Base-by-base conservation (phyloP, 2,329 filamentous ascomycete genomes). In the Colletotrichum orchidophilum region DNA sequence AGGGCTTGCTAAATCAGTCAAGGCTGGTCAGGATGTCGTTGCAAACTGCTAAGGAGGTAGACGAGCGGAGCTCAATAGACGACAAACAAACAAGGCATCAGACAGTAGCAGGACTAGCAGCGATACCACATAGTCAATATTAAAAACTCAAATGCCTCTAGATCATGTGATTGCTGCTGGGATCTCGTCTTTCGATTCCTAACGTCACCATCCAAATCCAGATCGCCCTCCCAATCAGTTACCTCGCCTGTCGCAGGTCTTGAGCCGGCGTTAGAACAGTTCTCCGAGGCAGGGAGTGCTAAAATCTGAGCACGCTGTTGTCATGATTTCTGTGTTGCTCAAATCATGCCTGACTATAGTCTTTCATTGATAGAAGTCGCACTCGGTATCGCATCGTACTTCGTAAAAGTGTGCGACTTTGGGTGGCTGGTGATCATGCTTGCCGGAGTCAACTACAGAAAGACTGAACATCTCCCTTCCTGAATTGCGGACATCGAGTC, bases 261-360 rank as follows among this genome's bases (percentile, higher is more conserved):
- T 74, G 59, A 0, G 61, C 73, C 74, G 9, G 11, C 13, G 63
- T 66, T 60, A 75, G 59, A 27, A 52, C 42, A 9, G 29, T 72
- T 35, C 13, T 12, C 26, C 5, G 8, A 5, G 15, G 24, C 1
- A n/a, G 7, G 31, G 31, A 29, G 15, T n/a, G 21, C 11, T 13
- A 1, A 1, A 21, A 5, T 21, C 2, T 6, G 24, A 26, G 55
- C 65, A 39, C 31, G 70, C 70, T 35, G 50, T 81, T 1, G 83
- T 86, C 84, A 86, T 86, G n/a, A 83, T 86, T 76, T 86, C 84
- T 26, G 85, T 80, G 62, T 81, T 80, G 75, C 82, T n/a, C n/a
- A n/a, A n/a, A n/a, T n/a, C n/a, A n/a, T n/a, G n/a, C n/a, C n/a
- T n/a, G n/a, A n/a, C n/a, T n/a, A n/a, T n/a, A n/a, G n/a, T n/a